Evolutionary conservation across 768 basidiomycete genomes (phyloP).

Genomic region (Pulveroboletus sp.): DNA sequence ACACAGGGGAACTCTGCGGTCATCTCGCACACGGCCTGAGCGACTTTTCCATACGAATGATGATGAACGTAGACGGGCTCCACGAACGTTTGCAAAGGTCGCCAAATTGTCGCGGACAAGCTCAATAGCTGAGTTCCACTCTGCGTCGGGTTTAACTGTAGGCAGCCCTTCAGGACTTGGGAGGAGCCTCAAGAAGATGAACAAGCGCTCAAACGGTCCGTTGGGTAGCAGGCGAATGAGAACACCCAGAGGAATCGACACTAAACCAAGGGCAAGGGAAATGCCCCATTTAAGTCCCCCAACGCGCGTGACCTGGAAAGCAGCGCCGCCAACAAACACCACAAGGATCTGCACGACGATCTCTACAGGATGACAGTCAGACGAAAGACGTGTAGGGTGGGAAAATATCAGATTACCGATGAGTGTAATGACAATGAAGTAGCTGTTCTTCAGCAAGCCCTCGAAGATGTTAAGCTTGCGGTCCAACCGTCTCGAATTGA

Average conservation of each 20-base stretch:
- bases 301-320: constrained; percentile 83
- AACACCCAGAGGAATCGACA: constrained; percentile 85
- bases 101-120: constrained; percentile 82
- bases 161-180: constrained; percentile 63
- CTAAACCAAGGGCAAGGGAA: constrained; percentile 78
- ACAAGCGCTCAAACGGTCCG: constrained; percentile 63
- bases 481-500: constrained; percentile 89
- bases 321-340: constrained; percentile 86
- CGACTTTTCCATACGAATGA: constrained; percentile 83
- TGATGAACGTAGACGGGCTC: constrained; percentile 82
- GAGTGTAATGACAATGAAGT: constrained; percentile 79
- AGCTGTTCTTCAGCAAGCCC: constrained; percentile 73
- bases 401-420: constrained; percentile 56
- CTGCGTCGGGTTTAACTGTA: constrained; percentile 51
- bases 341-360: constrained; percentile 82
- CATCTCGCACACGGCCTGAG: constrained; percentile 50
- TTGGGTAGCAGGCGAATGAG: constrained; percentile 80
- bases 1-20: constrained; percentile 42
- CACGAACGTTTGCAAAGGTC: constrained; percentile 79
- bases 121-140: constrained; percentile 78
- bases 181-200: constrained; percentile 55
- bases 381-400: not conserved
- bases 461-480: constrained; percentile 84
- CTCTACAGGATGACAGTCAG: constrained; percentile 46
- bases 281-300: constrained; percentile 90